Conservation (phyloP, 106 monocot genomes). For the Xerophyta viscosa region DNA sequence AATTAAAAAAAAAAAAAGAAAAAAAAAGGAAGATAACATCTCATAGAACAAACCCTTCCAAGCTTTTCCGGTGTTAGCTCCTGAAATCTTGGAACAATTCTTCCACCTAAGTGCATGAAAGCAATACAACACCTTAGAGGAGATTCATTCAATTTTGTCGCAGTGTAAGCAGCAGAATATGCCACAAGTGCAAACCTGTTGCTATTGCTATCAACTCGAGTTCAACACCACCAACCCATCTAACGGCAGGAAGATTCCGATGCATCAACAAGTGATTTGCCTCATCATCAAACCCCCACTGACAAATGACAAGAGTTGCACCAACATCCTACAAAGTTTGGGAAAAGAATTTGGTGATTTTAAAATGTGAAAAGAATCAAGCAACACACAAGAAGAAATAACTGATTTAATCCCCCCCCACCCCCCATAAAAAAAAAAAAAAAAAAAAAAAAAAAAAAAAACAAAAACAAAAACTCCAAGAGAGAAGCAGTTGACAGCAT, state of each 20-base stretch:
- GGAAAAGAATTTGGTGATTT: too few species aligned
- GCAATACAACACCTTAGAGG: too few species aligned
- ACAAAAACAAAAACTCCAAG: too few species aligned
- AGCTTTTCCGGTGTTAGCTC: constrained; percentile 91
- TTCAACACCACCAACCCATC: constrained; percentile 99
- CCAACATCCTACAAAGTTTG: constrained; percentile 74
- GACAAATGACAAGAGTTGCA: constrained; percentile 94
- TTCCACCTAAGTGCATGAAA: constrained; percentile 54
- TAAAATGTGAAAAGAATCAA: too few species aligned
- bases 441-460: too few species aligned
- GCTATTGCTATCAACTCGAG: constrained; percentile 98
- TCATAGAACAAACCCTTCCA: constrained; percentile 51
- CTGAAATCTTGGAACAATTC: constrained; percentile 98
- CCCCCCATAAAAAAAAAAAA: too few species aligned
- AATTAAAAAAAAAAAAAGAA: not conserved
- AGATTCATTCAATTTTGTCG: too few species aligned
- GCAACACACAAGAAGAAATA: too few species aligned
- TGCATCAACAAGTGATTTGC: constrained; percentile 98
- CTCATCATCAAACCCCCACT: constrained; percentile 99
- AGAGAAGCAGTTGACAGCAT: too few species aligned
- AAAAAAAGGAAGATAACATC: not conserved
- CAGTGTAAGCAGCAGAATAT: too few species aligned
- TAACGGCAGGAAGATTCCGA: constrained; percentile 93
- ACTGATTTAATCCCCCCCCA: too few species aligned
- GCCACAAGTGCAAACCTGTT: constrained; percentile 52